Evolutionary conservation across 176 grass and related monocot species (phyloP).

Genomic region (Leersia perrieri): DNA sequence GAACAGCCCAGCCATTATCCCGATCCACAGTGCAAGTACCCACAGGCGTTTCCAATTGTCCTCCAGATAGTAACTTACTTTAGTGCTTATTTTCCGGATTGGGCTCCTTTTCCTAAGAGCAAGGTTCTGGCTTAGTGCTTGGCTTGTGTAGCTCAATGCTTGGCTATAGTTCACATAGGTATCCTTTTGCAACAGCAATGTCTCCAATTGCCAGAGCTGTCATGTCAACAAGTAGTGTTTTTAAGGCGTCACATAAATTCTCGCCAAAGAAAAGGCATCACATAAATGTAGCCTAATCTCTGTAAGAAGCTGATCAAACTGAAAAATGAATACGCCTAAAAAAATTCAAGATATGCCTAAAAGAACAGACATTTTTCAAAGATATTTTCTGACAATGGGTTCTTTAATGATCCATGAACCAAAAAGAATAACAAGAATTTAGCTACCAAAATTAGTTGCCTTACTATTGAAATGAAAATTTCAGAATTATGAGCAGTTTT

Average conservation of each 20-base stretch:
- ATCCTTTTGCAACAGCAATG: conserved; percentile 86
- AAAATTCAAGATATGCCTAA: background rate
- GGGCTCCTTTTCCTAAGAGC: conserved; percentile 55
- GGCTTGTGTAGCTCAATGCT: conserved; percentile 82
- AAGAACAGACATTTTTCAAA: background rate
- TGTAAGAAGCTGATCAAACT: background rate
- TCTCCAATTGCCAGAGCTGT: conserved; percentile 95
- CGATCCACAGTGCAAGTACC: conserved; percentile 85
- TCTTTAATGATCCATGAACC: background rate
- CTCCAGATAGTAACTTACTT: conserved; percentile 79
- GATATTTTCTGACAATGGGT: background rate
- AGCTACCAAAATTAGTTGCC: background rate
- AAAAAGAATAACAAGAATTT: conserved; percentile 10
- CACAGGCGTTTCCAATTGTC: conserved; percentile 97
- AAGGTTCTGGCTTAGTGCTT: conserved; percentile 80
- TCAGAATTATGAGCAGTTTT: background rate
- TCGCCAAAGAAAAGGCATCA: background rate
- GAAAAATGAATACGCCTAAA: background rate
- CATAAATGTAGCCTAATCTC: background rate
- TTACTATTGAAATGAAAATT: background rate
- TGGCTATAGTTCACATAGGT: conserved; percentile 92
- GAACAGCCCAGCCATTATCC: conserved; percentile 80
- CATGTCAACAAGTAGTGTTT: conserved; percentile 22
- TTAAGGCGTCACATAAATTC: background rate
- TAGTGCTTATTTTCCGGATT: conserved; percentile 69